These are phyloP conservation scores for Solanum neorickii DNA, from an alignment of 257 asterid species.

Conservation along the genomic window DNA sequence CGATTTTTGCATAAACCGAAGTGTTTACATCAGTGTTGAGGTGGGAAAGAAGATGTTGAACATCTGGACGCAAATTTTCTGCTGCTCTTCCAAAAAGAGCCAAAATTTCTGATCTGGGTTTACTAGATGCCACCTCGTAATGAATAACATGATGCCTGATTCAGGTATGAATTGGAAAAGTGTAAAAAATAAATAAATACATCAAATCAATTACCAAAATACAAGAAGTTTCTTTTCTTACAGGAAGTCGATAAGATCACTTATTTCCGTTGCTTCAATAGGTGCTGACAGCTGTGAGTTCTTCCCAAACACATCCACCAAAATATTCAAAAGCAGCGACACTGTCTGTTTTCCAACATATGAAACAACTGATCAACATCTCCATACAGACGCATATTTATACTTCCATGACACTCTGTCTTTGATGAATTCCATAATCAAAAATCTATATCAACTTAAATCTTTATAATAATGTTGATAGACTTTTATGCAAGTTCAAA, in stretches of 20 bases:
- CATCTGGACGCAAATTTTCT: conserved; percentile 73
- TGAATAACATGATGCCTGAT: conserved; percentile 80
- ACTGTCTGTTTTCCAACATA: conserved; percentile 32
- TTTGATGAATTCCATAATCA: neutral
- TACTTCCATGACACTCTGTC: neutral
- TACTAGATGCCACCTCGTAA: conserved; percentile 82
- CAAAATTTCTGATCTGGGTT: conserved; percentile 69
- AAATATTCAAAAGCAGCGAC: conserved; percentile 50
- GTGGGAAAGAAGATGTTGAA: conserved; percentile 80
- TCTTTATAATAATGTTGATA: neutral
- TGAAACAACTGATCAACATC: neutral
- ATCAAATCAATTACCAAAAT: neutral
- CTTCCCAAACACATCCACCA: conserved; percentile 93
- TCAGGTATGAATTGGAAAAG: neutral
- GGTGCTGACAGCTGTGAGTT: conserved; percentile 57
- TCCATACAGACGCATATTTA: neutral
- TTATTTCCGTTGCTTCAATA: conserved; percentile 73
- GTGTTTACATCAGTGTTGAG: conserved; percentile 55
- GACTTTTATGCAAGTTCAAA: neutral
- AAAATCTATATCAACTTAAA: neutral
- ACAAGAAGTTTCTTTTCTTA: conserved; percentile 29
- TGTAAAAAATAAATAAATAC: neutral
- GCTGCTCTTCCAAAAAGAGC: conserved; percentile 71
- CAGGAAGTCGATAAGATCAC: conserved; percentile 83
- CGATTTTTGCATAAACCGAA: conserved; percentile 67